Percentiles rank a stretch among this genome's conserved stretches.
phyloP scores from a whole-genome alignment of 805 yeast species.

The Kodamaea restingae region DNA sequence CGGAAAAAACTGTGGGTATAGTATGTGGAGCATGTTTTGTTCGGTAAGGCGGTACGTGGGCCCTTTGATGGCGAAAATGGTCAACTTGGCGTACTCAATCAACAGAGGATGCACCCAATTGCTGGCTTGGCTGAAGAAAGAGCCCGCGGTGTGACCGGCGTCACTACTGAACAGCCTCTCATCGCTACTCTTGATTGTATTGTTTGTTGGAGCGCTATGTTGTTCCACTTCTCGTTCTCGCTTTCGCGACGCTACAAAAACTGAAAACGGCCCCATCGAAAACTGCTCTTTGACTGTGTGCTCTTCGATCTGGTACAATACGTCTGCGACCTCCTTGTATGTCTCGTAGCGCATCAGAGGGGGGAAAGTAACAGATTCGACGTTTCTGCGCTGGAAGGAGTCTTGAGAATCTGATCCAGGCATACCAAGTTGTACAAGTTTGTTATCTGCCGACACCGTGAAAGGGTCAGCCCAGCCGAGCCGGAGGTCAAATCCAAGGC shows the following conservation, averaged over 20 bases:
- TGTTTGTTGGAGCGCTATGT: too few relatives aligned
- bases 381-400: conserved; percentile 42
- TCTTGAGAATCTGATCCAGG: conserved; percentile 20
- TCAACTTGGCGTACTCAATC: conserved; percentile 34
- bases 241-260: neutral
- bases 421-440: conserved; percentile 16
- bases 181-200: too few relatives aligned
- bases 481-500: conserved; percentile 49
- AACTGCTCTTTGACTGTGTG: neutral
- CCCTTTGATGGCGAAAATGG: conserved; percentile 41
- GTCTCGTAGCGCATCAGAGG: conserved; percentile 30
- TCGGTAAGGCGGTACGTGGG: conserved; percentile 32
- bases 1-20: conserved; percentile 43
- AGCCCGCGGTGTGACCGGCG: too few relatives aligned
- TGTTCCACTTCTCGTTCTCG: neutral
- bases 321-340: conserved; percentile 35
- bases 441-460: conserved; percentile 22
- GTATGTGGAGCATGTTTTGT: conserved; percentile 41
- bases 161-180: too few relatives aligned
- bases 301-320: conserved; percentile 30
- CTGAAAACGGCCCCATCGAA: conserved; percentile 6
- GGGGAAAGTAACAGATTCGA: conserved; percentile 43
- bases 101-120: conserved; percentile 35
- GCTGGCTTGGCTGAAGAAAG: conserved; percentile 23
- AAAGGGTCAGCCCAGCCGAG: conserved; percentile 45